Base-by-base conservation (phyloP, 2,329 filamentous ascomycete species). In the Zymoseptoria brevis region DNA sequence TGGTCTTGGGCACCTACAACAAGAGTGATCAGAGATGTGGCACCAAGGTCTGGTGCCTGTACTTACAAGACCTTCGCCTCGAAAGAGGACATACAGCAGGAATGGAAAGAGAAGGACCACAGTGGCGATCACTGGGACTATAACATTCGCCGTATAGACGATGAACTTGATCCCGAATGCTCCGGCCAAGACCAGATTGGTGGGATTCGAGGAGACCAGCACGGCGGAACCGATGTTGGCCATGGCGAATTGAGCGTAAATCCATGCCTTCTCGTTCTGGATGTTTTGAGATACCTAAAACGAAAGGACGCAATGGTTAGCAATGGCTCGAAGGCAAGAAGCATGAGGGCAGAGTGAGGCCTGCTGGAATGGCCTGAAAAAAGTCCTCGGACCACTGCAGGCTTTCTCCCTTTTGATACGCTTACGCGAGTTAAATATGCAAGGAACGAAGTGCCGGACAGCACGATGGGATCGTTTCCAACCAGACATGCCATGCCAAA, bases 181-280 rank as follows among this genome's bases (percentile, higher is more conserved):
- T 3, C 87, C 87, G 0, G 87, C 86, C 0, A 90, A 79, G 0
- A 90, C 87, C 7, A 90, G 79, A 57, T 90, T 90, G 2, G 88
- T 90, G 0, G 88, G 88, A 61, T 90, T 90, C 0, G 87, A 90
- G 0, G 87, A 90, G 8, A 91, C 88, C 13, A 91, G 77, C 22
- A 90, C 88, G 0, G 88, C 86, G 0, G 87, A 90, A 1, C 84
- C 84, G 54, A 90, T 87, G 62, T 90, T 90, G 55, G 87, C 87
- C 1, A 89, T 72, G 13, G 87, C 81, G 58, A 90, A 90, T 60
- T 90, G 87, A 1, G 82, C 83, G 64, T 84, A 81, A 21, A 90
- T 89, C 87, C 87, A 90, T 0, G 87, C 87, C 66, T 84, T 77
- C 0, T 87, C 86, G 58, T 88, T 83, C 9, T 80, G 74, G 59